Conservation (phyloP, 2,329 filamentous ascomycete genomes). For the Monilinia laxa region DNA sequence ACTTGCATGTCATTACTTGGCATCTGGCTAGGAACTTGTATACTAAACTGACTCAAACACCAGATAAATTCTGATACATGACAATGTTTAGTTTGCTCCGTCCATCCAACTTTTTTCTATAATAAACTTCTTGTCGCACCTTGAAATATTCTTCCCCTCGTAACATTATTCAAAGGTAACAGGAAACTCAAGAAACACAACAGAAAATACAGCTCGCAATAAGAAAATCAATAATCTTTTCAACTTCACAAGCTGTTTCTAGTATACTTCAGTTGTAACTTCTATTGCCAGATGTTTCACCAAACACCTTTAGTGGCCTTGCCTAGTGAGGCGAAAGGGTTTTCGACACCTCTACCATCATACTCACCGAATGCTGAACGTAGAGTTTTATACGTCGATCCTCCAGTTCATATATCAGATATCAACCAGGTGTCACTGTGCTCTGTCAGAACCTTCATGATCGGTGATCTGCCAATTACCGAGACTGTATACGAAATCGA, state of each 20-base stretch:
- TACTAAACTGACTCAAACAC: no score
- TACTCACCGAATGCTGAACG: background rate
- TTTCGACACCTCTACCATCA: background rate
- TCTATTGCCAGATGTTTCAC: background rate
- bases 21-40: no score
- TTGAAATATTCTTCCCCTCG: background rate
- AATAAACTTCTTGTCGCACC: background rate
- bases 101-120: background rate
- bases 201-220: background rate
- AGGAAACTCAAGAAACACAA: background rate
- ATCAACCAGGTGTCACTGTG: background rate
- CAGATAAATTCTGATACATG: no score
- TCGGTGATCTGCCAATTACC: background rate
- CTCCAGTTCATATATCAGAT: background rate
- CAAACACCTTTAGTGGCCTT: background rate
- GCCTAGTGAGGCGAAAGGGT: background rate
- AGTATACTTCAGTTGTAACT: background rate
- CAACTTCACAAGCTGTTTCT: no score
- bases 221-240: no score
- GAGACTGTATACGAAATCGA: no score
- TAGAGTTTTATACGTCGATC: background rate
- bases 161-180: fast-evolving
- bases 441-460: background rate
- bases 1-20: no score
- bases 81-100: no score